A percentile compares a stretch with the other conserved stretches of the same genome.
Conservation (phyloP, 2,329 filamentous ascomycete species). For the Claviceps capensis region DNA sequence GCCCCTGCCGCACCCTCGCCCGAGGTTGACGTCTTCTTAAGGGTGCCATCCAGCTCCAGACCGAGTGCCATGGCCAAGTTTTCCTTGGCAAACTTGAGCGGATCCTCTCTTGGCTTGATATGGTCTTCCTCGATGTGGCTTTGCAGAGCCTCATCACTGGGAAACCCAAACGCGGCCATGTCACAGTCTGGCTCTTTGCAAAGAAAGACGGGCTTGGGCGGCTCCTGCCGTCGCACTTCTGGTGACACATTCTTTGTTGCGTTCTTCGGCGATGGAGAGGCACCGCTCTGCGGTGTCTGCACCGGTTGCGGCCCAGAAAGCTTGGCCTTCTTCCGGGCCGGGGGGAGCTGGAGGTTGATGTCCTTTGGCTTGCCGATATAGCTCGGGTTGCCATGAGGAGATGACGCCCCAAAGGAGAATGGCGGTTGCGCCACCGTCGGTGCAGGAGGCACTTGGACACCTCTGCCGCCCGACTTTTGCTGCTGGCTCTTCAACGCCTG, state of each 20-base stretch:
- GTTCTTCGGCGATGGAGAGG: slow-evolving; percentile 34
- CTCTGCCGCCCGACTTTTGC: slow-evolving; percentile 26
- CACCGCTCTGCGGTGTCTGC: slow-evolving; percentile 22
- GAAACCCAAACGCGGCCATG: slow-evolving; percentile 32
- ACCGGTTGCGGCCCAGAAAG: slow-evolving; percentile 25
- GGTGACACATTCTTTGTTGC: slow-evolving; percentile 31
- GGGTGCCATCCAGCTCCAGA: slow-evolving; percentile 35
- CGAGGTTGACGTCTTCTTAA: slow-evolving; percentile 21
- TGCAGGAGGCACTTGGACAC: slow-evolving; percentile 37
- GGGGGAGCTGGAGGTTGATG: slow-evolving; percentile 42
- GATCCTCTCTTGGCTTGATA: slow-evolving; percentile 39
- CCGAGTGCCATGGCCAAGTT: slow-evolving; percentile 35
- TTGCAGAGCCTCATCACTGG: slow-evolving; percentile 38
- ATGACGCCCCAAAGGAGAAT: slow-evolving; percentile 39
- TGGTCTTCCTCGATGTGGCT: slow-evolving; percentile 47
- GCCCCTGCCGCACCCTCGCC: slow-evolving; percentile 18
- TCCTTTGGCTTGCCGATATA: slow-evolving; percentile 39
- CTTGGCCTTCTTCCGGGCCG: slow-evolving; percentile 44
- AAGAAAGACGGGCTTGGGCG: slow-evolving; percentile 28
- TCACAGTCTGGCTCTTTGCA: slow-evolving; percentile 45
- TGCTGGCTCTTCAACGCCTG: slow-evolving; percentile 29
- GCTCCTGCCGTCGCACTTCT: slow-evolving; percentile 24
- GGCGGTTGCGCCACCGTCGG: slow-evolving; percentile 44
- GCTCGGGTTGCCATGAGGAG: slow-evolving; percentile 45
- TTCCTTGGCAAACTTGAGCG: slow-evolving; percentile 37